Evolutionary conservation across 768 basidiomycete genomes (phyloP).

Genomic region (Hemileccinum impolitum): DNA sequence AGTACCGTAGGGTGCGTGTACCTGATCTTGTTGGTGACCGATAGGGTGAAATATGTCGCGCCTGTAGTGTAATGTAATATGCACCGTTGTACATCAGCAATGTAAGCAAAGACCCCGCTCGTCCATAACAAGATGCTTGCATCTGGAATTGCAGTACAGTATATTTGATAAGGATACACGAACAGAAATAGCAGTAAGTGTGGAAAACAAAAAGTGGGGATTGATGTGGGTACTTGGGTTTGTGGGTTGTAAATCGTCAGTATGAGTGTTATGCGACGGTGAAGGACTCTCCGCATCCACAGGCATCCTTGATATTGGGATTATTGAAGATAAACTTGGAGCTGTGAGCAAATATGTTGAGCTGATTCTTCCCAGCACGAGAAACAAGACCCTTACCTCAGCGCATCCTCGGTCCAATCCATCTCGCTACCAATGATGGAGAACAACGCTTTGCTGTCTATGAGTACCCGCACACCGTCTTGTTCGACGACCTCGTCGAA

Average conservation of each 20-base stretch:
- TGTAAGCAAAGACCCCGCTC: constrained; percentile 12
- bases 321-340: constrained; percentile 84
- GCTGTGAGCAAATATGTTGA: constrained; percentile 35
- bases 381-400: constrained; percentile 52
- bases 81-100: constrained; percentile 7
- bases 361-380: background rate
- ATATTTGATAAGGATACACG: constrained; percentile 31
- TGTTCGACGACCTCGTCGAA: constrained; percentile 98
- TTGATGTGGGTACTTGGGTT: constrained; percentile 11
- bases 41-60: background rate
- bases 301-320: constrained; percentile 92
- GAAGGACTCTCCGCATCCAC: constrained; percentile 94
- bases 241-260: constrained; percentile 8
- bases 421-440: constrained; percentile 98
- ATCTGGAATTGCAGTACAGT: constrained; percentile 9
- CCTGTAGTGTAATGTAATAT: constrained; percentile 15
- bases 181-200: constrained; percentile 3
- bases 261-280: constrained; percentile 41
- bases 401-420: constrained; percentile 94
- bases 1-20: background rate
- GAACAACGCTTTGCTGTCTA: constrained; percentile 96
- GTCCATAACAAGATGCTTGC: background rate
- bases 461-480: constrained; percentile 89
- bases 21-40: background rate
- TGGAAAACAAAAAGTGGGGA: constrained; percentile 1